Conservation (phyloP, 768 basidiomycete genomes). For the Mycena filopes region DNA sequence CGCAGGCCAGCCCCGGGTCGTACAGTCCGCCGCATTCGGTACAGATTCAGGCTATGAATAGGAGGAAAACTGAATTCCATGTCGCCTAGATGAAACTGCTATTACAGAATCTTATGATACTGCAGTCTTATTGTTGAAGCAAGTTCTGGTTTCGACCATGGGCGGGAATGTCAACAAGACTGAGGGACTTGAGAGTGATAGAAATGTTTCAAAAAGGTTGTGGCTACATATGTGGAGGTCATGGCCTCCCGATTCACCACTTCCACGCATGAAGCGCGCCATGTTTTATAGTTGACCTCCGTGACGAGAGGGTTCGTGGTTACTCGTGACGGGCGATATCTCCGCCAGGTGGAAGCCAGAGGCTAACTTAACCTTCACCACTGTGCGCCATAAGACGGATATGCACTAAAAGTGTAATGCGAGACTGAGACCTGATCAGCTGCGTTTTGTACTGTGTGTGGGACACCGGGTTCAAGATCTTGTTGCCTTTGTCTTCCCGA, state of each 20-base stretch:
- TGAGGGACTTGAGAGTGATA: too few relatives aligned
- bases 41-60: too few relatives aligned
- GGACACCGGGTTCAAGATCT: neutral
- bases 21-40: too few relatives aligned
- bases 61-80: too few relatives aligned
- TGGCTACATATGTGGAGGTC: conserved; percentile 4
- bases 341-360: conserved; percentile 2
- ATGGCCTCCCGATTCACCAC: neutral
- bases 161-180: too few relatives aligned
- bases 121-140: too few relatives aligned
- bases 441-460: neutral
- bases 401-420: neutral
- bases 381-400: neutral
- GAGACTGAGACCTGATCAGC: neutral
- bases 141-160: too few relatives aligned
- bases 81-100: neutral
- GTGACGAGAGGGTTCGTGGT: conserved; percentile 1
- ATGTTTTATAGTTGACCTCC: neutral
- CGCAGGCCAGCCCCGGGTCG: too few relatives aligned
- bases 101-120: neutral
- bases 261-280: neutral
- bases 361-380: neutral
- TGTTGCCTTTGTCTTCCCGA: too few relatives aligned
- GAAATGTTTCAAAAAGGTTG: neutral
- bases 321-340: too few relatives aligned